phyloP scores from a whole-genome alignment of 2,329 filamentous ascomycete species.

The Rosellinia necatrix region DNA sequence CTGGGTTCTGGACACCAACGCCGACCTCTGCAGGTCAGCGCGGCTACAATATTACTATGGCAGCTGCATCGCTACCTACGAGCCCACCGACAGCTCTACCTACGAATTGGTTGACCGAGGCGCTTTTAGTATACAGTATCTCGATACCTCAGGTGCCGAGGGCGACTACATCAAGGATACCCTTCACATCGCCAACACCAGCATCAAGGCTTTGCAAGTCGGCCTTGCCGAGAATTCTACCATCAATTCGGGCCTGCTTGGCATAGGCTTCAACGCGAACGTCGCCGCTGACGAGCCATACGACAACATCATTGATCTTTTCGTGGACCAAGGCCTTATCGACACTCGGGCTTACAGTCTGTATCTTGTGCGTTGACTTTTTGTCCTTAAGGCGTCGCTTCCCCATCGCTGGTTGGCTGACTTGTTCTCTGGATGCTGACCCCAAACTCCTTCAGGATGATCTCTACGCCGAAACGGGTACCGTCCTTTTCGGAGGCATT shows the following conservation, averaged over 20 bases:
- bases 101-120: conserved; percentile 48
- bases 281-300: conserved; percentile 51
- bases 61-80: conserved; percentile 48
- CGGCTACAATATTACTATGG: conserved; percentile 43
- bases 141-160: conserved; percentile 58
- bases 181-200: conserved; percentile 55
- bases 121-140: conserved; percentile 65
- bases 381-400: too few species aligned
- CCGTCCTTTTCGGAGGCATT: conserved; percentile 71
- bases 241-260: conserved; percentile 61
- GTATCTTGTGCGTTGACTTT: conserved; percentile 60
- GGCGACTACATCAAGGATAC: conserved; percentile 65
- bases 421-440: conserved; percentile 26
- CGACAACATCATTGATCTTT: conserved; percentile 65
- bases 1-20: conserved; percentile 54
- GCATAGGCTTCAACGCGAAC: conserved; percentile 60
- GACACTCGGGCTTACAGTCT: conserved; percentile 69
- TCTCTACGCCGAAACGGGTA: conserved; percentile 60
- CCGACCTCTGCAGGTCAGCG: conserved; percentile 47
- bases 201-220: conserved; percentile 57
- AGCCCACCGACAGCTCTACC: conserved; percentile 53
- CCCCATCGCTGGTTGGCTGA: neutral
- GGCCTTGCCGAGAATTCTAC: conserved; percentile 56
- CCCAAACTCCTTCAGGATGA: conserved; percentile 44
- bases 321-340: conserved; percentile 66